phyloP scores from a whole-genome alignment of 306 rosid genomes.

The Acacia crassicarpa region DNA sequence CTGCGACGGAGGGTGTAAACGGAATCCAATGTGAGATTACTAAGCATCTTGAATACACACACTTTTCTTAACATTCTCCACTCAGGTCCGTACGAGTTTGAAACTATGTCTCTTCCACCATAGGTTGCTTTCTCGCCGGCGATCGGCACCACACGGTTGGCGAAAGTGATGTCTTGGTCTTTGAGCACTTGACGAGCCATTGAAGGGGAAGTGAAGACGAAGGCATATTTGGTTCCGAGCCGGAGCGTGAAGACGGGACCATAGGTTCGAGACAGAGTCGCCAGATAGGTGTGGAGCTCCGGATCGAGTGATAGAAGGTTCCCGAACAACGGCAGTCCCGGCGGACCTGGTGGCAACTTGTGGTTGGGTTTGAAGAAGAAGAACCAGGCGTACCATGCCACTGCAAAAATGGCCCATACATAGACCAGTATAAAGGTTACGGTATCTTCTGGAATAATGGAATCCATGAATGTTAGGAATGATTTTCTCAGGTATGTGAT shows the following conservation, averaged over 20 bases:
- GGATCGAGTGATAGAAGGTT: constrained; percentile 71
- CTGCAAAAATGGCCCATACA: constrained; percentile 5
- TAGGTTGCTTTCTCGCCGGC: constrained; percentile 37
- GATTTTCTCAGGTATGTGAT: not conserved
- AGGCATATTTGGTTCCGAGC: constrained; percentile 57
- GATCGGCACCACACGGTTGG: constrained; percentile 73
- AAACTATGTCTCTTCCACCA: constrained; percentile 62
- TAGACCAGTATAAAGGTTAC: constrained; percentile 3
- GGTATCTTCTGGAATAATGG: not conserved
- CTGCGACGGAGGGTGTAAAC: constrained; percentile 59
- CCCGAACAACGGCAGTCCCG: constrained; percentile 62
- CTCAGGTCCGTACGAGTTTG: constrained; percentile 70
- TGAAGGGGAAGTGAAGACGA: constrained; percentile 57
- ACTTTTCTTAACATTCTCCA: constrained; percentile 88
- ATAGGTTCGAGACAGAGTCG: constrained; percentile 42
- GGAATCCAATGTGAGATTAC: constrained; percentile 53
- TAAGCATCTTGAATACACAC: constrained; percentile 64
- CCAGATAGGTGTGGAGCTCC: constrained; percentile 70
- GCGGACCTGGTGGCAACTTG: constrained; percentile 67
- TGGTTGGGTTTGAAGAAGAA: constrained; percentile 16
- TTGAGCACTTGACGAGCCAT: constrained; percentile 58
- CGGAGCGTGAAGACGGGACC: constrained; percentile 69
- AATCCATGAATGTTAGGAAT: not conserved
- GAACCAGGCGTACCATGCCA: constrained; percentile 23
- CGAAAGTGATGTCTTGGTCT: constrained; percentile 61